phyloP scores from a whole-genome alignment of 352 stramenopile species.

The Pilasporangium apinafurcum region DNA sequence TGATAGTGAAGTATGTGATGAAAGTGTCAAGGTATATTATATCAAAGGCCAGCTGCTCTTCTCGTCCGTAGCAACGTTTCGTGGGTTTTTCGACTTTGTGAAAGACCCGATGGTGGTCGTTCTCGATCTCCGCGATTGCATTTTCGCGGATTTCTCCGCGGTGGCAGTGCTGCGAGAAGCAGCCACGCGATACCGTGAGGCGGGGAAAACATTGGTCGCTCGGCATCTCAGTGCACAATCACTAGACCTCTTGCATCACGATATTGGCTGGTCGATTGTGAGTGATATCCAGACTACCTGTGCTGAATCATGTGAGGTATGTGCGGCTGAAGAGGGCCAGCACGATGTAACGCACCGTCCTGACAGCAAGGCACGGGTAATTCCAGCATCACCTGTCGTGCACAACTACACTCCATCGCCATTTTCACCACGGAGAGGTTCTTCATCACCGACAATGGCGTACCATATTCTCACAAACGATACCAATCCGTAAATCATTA shows the following conservation, averaged over 20 bases:
- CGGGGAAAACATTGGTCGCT: conserved; percentile 67
- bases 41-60: conserved; percentile 75
- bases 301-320: background rate
- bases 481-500: too few relatives aligned
- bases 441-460: too few relatives aligned
- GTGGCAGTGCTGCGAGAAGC: conserved; percentile 73
- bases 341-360: background rate
- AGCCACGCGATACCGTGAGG: conserved; percentile 59
- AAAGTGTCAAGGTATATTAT: conserved; percentile 65
- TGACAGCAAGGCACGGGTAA: too few relatives aligned
- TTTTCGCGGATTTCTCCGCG: conserved; percentile 83
- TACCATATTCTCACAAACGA: too few relatives aligned
- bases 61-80: conserved; percentile 69
- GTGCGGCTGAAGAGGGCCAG: too few relatives aligned
- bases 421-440: too few relatives aligned
- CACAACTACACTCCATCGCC: too few relatives aligned
- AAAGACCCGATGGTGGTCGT: conserved; percentile 63
- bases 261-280: conserved; percentile 43
- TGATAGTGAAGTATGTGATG: conserved; percentile 12
- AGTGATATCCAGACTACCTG: conserved; percentile 22
- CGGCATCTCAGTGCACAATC: conserved; percentile 55
- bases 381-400: too few relatives aligned
- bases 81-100: conserved; percentile 65
- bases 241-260: conserved; percentile 43
- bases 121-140: conserved; percentile 65